Conservation (phyloP, 805 yeast species). For the Teunomyces barrocoloradensis region DNA sequence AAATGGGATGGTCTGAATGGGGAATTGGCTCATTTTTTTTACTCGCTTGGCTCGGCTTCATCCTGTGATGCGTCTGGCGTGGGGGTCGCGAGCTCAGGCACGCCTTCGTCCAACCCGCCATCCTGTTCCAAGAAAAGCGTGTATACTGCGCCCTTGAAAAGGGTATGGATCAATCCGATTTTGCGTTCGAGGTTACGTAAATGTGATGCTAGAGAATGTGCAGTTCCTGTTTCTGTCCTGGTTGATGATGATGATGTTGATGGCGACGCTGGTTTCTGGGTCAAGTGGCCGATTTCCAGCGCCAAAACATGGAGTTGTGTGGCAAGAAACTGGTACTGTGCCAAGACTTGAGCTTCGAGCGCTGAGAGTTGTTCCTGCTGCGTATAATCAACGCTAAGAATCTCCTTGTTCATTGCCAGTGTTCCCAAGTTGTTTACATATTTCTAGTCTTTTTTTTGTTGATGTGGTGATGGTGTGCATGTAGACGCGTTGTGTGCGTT, state of each 20-base stretch:
- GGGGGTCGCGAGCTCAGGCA: not conserved
- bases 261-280: slow-evolving; percentile 9
- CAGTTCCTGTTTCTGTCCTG: slow-evolving; percentile 8
- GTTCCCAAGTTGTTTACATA: not conserved
- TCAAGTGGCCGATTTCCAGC: slow-evolving; percentile 30
- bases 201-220: slow-evolving; percentile 41
- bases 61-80: not conserved
- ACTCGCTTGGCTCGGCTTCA: not conserved
- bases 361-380: slow-evolving; percentile 19
- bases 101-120: slow-evolving; percentile 1
- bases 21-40: no score
- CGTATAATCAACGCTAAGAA: slow-evolving; percentile 14
- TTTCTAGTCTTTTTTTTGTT: not conserved
- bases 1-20: no score
- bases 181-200: slow-evolving; percentile 62
- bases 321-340: slow-evolving; percentile 39
- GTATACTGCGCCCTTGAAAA: slow-evolving; percentile 70
- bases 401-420: not conserved
- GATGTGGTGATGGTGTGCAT: not conserved
- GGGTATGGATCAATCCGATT: slow-evolving; percentile 60
- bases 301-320: slow-evolving; percentile 30
- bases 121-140: slow-evolving; percentile 56
- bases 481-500: not conserved
- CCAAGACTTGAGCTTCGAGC: slow-evolving; percentile 33
- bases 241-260: not conserved